Percentiles rank a stretch among this genome's conserved stretches.
Conservation (phyloP, 208 protist genomes). For the Trypanosoma platydactyli region DNA sequence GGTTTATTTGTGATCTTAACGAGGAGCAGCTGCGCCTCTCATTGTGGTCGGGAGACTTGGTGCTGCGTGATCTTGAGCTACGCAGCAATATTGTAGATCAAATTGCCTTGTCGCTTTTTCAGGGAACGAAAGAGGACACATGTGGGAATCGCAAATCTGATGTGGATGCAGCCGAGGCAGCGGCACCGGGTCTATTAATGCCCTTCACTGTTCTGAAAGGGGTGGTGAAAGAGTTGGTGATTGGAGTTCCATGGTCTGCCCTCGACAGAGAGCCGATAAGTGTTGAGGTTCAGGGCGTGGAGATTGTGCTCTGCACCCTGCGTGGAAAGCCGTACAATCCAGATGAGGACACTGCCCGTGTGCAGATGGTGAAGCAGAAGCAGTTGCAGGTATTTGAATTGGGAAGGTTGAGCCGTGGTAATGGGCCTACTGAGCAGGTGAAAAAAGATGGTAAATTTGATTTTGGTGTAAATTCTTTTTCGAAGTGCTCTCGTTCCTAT, state of each 20-base stretch:
- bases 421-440: background rate
- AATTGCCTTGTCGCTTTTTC: slow-evolving; percentile 37
- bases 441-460: background rate
- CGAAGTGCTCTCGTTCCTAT: slow-evolving; percentile 24
- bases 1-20: slow-evolving; percentile 75
- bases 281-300: slow-evolving; percentile 65
- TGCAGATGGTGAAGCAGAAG: slow-evolving; percentile 56
- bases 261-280: slow-evolving; percentile 61
- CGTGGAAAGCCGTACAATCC: slow-evolving; percentile 48
- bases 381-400: slow-evolving; percentile 58
- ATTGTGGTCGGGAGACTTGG: slow-evolving; percentile 77
- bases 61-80: slow-evolving; percentile 69
- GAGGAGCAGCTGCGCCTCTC: slow-evolving; percentile 77
- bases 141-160: background rate
- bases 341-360: slow-evolving; percentile 54
- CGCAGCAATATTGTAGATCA: slow-evolving; percentile 61
- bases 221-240: slow-evolving; percentile 53
- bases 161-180: slow-evolving; percentile 21
- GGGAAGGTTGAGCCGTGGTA: slow-evolving; percentile 11
- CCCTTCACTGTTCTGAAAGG: slow-evolving; percentile 79
- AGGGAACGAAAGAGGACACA: background rate
- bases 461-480: background rate
- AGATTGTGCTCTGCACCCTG: slow-evolving; percentile 72
- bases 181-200: slow-evolving; percentile 50
- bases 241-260: slow-evolving; percentile 78